Conservation (phyloP, 2,329 filamentous ascomycete species). For the Periconia digitata region DNA sequence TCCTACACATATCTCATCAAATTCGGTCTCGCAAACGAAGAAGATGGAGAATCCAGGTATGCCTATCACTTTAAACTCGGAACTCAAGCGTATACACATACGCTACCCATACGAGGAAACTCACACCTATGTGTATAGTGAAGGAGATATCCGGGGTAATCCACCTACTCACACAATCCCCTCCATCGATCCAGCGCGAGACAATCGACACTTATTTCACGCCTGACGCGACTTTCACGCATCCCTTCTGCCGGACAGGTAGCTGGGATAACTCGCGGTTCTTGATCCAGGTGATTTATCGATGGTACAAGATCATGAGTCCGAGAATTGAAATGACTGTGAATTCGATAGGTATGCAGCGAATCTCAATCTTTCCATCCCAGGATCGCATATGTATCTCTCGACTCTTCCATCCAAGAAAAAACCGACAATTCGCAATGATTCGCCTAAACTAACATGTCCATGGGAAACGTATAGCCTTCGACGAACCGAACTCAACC, state of each 20-base stretch:
- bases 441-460: not conserved
- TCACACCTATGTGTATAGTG: slow-evolving; percentile 32
- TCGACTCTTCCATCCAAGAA: not conserved
- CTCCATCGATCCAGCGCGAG: slow-evolving; percentile 64
- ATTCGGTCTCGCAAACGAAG: not conserved
- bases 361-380: not conserved
- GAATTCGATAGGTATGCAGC: slow-evolving; percentile 57
- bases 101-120: not conserved
- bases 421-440: too few relatives aligned
- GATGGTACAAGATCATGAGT: slow-evolving; percentile 76
- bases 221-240: slow-evolving; percentile 69
- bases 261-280: slow-evolving; percentile 64
- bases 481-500: slow-evolving; percentile 64
- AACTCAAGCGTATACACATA: too few relatives aligned
- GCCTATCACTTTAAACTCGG: too few relatives aligned
- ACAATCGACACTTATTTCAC: slow-evolving; percentile 74
- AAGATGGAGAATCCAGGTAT: not conserved
- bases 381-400: not conserved
- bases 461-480: slow-evolving; percentile 53
- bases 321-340: slow-evolving; percentile 70
- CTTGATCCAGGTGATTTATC: slow-evolving; percentile 68
- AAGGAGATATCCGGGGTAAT: slow-evolving; percentile 69
- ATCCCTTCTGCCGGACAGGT: slow-evolving; percentile 74
- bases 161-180: slow-evolving; percentile 66
- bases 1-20: not conserved